A percentile compares a stretch with the other conserved stretches of the same genome.
Evolutionary conservation across 257 asterid genomes (phyloP).

Genomic region (Penstemon newberryi): DNA sequence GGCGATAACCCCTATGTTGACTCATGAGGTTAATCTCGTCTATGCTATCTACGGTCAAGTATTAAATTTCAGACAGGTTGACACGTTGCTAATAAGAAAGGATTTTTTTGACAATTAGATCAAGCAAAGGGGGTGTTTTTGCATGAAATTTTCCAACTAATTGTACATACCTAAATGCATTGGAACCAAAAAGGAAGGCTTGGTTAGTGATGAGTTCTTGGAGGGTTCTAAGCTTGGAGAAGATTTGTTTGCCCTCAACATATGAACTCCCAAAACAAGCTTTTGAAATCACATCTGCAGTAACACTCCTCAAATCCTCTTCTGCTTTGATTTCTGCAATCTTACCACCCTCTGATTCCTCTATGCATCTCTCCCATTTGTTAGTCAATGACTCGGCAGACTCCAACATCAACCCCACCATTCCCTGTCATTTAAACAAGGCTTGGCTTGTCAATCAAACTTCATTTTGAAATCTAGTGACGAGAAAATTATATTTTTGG

Average conservation of each 20-base stretch:
- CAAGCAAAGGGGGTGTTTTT: too few species aligned
- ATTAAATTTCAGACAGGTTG: too few species aligned
- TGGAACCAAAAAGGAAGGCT: slow-evolving; percentile 56
- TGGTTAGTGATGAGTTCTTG: slow-evolving; percentile 59
- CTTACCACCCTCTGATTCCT: slow-evolving; percentile 36
- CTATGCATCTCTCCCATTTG: slow-evolving; percentile 60
- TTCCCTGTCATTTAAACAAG: slow-evolving; percentile 43
- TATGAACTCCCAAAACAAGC: slow-evolving; percentile 86
- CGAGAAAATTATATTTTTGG: too few species aligned
- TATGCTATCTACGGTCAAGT: too few species aligned
- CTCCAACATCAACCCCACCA: slow-evolving; percentile 73
- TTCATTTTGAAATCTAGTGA: neutral
- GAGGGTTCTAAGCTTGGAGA: slow-evolving; percentile 77
- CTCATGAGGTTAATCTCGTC: too few species aligned
- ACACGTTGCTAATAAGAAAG: too few species aligned
- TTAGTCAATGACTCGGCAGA: slow-evolving; percentile 46
- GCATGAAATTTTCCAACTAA: neutral
- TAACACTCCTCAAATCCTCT: slow-evolving; percentile 64
- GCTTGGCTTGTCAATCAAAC: neutral
- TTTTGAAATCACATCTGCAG: slow-evolving; percentile 84
- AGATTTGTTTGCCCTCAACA: slow-evolving; percentile 63
- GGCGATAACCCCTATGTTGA: too few species aligned
- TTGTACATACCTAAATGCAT: slow-evolving; percentile 47
- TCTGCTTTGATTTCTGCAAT: slow-evolving; percentile 61
- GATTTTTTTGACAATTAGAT: too few species aligned